Conservation (phyloP, 768 basidiomycete species). For the Grammothele lineata region DNA sequence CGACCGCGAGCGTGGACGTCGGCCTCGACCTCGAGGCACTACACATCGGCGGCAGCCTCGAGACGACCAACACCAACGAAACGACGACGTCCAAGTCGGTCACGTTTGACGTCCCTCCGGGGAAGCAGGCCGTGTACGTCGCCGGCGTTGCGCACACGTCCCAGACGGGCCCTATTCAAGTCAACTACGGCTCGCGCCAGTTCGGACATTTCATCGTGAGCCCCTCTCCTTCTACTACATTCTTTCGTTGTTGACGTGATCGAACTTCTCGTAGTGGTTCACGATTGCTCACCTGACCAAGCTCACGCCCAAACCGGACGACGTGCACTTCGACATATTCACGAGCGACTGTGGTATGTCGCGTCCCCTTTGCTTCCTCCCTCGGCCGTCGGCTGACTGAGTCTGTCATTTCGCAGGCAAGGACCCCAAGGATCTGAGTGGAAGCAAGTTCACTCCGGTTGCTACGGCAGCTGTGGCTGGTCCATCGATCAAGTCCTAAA, state of each 20-base stretch:
- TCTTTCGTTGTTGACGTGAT: too few species aligned
- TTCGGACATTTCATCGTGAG: conserved; percentile 8
- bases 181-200: conserved; percentile 6
- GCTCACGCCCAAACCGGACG: neutral
- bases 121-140: conserved; percentile 9
- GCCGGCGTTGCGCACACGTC: neutral
- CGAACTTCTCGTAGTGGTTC: conserved; percentile 4
- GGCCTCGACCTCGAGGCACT: conserved; percentile 2
- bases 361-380: too few species aligned
- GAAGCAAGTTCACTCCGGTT: too few species aligned
- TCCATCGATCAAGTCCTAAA: too few species aligned
- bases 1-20: conserved; percentile 2
- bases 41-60: conserved; percentile 6
- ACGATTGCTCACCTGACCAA: neutral
- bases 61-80: neutral
- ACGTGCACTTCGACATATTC: neutral
- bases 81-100: conserved; percentile 2
- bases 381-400: too few species aligned
- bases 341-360: neutral
- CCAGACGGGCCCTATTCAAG: conserved; percentile 6
- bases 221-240: too few species aligned
- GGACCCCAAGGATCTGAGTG: too few species aligned
- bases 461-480: too few species aligned
- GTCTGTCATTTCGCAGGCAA: too few species aligned
- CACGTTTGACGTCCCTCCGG: conserved; percentile 1